These are phyloP conservation scores for Secale cereale DNA, from an alignment of 176 grass and related monocot genomes.

Conservation along the genomic window DNA sequence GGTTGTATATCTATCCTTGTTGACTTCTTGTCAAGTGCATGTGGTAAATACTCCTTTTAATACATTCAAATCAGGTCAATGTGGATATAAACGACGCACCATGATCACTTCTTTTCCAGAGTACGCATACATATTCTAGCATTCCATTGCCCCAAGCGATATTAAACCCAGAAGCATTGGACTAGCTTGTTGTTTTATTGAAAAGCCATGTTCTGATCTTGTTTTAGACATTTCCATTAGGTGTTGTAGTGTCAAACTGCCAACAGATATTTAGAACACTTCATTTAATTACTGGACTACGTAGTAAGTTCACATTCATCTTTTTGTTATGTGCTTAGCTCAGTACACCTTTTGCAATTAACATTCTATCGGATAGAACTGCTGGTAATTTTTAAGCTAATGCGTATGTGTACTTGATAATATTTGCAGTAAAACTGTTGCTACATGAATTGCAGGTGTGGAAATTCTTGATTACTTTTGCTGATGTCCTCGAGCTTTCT, in stretches of 20 bases:
- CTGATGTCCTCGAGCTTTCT: slow-evolving; percentile 86
- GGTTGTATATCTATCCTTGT: slow-evolving; percentile 10
- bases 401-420: slow-evolving; percentile 8
- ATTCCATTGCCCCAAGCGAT: background rate
- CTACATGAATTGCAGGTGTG: slow-evolving; percentile 66
- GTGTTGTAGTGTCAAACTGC: background rate
- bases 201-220: background rate
- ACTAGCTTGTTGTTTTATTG: background rate
- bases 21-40: background rate
- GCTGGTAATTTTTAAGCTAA: background rate
- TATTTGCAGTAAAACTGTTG: slow-evolving; percentile 23
- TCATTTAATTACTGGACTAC: background rate
- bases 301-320: slow-evolving; percentile 7
- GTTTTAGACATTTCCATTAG: background rate
- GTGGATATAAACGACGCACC: background rate
- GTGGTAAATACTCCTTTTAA: slow-evolving; percentile 4
- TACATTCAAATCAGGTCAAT: slow-evolving; percentile 2
- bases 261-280: background rate
- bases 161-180: background rate
- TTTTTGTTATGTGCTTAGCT: slow-evolving; percentile 10
- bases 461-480: slow-evolving; percentile 96
- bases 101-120: background rate
- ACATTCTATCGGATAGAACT: background rate
- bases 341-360: background rate
- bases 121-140: background rate